Conservation (phyloP, 345 rosid genomes). For the Lepidium africanum region DNA sequence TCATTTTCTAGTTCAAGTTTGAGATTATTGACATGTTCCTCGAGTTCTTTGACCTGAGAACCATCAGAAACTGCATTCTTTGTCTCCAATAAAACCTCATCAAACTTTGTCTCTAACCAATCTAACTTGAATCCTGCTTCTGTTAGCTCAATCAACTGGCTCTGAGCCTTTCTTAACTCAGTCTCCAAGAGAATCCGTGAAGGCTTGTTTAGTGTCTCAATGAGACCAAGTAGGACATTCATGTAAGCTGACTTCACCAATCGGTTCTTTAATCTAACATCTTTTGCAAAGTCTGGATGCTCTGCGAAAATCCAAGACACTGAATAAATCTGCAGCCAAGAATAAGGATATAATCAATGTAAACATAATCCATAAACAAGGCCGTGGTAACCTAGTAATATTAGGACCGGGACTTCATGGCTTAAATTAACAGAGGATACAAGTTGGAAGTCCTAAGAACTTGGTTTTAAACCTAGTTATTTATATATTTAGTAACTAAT, state of each 20-base stretch:
- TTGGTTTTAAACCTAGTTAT: too few relatives aligned
- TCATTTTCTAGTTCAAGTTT: background rate
- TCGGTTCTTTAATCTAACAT: background rate
- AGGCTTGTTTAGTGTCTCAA: background rate
- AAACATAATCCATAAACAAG: background rate
- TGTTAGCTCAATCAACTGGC: background rate
- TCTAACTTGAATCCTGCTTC: background rate
- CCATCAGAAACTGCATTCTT: background rate
- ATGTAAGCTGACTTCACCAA: constrained; percentile 6
- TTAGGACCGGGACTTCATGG: too few relatives aligned
- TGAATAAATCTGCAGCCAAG: background rate
- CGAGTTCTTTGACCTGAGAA: background rate
- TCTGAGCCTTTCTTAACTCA: background rate
- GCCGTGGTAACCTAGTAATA: too few relatives aligned
- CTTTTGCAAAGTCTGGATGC: background rate
- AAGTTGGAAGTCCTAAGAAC: too few relatives aligned
- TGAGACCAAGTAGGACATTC: background rate
- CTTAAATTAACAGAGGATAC: too few relatives aligned
- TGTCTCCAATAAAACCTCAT: background rate
- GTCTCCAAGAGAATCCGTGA: background rate
- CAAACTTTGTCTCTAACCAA: constrained; percentile 2
- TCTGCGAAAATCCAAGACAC: background rate
- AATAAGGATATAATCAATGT: background rate
- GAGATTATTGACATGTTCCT: background rate
- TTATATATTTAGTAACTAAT: too few relatives aligned